A percentile compares a stretch with the other conserved stretches of the same genome.
These are phyloP conservation scores for Eucalyptus sideroxylon DNA, from an alignment of 345 rosid species.

Conservation along the genomic window DNA sequence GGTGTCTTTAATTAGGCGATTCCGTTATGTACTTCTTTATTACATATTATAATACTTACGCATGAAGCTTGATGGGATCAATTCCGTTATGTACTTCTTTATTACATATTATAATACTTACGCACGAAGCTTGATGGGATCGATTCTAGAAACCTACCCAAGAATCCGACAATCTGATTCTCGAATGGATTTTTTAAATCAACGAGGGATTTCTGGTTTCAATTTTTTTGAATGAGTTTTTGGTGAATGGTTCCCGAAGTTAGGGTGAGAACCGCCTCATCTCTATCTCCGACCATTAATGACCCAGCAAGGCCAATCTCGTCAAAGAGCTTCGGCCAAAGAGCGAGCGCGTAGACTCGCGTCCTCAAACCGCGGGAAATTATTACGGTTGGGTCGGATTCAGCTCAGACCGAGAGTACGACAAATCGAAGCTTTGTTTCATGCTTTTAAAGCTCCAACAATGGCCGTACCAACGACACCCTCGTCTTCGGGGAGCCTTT, in stretches of 20 bases:
- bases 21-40: no score
- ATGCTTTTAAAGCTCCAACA: not conserved
- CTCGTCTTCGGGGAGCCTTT: not conserved
- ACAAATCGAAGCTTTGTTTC: not conserved
- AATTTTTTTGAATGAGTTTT: no score
- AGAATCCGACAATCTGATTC: no score
- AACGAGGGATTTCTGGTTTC: no score
- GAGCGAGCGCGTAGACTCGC: not conserved
- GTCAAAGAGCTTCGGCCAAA: not conserved
- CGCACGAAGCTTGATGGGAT: rapidly evolving
- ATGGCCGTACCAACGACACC: not conserved
- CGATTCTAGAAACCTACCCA: rapidly evolving
- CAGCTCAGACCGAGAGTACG: not conserved
- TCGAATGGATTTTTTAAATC: rapidly evolving
- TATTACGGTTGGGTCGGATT: not conserved
- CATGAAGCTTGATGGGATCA: no score
- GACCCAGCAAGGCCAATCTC: not conserved
- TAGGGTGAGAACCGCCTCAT: no score
- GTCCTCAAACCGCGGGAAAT: not conserved
- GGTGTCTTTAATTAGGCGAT: no score
- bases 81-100: no score
- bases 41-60: no score
- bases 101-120: no score
- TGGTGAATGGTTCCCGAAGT: no score
- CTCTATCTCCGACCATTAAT: no score